These are phyloP conservation scores for Cyanidiococcus yangmingshanensis DNA, from an alignment of 23 red algal genomes.

Conservation along the genomic window DNA sequence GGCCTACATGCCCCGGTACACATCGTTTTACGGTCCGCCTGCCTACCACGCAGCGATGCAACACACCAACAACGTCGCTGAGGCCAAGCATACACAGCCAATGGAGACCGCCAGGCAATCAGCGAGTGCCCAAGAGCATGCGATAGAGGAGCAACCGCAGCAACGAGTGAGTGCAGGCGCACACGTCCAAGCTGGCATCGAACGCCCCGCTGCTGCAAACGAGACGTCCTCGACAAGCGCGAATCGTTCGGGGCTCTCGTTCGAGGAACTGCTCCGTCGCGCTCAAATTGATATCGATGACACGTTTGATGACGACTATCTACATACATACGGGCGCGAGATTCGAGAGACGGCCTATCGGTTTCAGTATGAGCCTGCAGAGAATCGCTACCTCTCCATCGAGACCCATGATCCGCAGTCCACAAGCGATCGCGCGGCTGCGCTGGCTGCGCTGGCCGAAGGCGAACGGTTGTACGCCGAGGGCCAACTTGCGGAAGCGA, in stretches of 20 bases:
- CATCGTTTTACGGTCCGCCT: neutral
- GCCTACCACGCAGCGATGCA: neutral
- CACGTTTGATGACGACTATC: neutral
- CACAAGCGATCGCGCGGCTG: neutral
- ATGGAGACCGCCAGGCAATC: too few species aligned
- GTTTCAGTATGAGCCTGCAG: neutral
- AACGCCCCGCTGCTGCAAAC: neutral
- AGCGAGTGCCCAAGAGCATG: neutral
- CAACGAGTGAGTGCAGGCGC: neutral
- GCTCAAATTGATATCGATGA: neutral
- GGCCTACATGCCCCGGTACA: neutral
- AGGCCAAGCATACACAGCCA: neutral
- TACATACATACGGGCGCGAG: neutral
- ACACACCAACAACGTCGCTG: neutral
- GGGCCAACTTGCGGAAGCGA: slow-evolving; percentile 17
- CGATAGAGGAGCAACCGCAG: neutral
- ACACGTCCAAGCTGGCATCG: neutral
- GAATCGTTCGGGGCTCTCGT: neutral
- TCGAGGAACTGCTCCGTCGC: neutral
- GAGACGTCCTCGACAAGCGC: neutral
- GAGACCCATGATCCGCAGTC: neutral
- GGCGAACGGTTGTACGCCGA: slow-evolving; percentile 13
- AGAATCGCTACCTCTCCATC: neutral
- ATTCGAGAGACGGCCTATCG: neutral
- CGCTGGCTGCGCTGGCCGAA: slow-evolving; percentile 20